Evolutionary conservation across 2,329 filamentous ascomycete genomes (phyloP).

Genomic region (Beauveria rudraprayagi): DNA sequence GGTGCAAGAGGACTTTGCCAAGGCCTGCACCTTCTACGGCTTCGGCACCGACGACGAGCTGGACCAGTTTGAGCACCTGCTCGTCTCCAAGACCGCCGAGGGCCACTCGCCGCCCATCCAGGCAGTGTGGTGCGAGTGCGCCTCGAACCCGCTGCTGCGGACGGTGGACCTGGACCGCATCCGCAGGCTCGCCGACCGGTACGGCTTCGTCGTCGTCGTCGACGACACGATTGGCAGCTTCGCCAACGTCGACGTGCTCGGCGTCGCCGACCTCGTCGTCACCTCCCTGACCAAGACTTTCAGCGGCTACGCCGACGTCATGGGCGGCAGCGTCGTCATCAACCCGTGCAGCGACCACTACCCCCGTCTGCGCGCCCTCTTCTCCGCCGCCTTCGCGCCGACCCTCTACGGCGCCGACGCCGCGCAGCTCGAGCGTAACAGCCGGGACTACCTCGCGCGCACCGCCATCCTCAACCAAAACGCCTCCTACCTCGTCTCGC

Average conservation of each 20-base stretch:
- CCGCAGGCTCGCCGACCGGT: constrained; percentile 32
- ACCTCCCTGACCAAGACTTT: constrained; percentile 52
- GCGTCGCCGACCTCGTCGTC: constrained; percentile 40
- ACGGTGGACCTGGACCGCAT: constrained; percentile 26
- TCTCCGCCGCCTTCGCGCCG: constrained; percentile 11
- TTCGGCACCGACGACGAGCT: constrained; percentile 33
- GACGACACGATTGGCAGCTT: constrained; percentile 43
- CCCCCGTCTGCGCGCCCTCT: constrained; percentile 23
- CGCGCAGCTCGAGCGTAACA: constrained; percentile 36
- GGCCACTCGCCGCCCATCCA: constrained; percentile 35
- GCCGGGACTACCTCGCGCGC: constrained; percentile 33
- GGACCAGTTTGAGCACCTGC: constrained; percentile 35
- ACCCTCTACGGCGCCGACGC: constrained; percentile 29
- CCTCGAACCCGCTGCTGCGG: constrained; percentile 26
- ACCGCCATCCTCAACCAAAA: constrained; percentile 34
- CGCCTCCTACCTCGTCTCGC: constrained; percentile 31
- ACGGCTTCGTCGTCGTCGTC: constrained; percentile 36
- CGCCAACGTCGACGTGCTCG: constrained; percentile 42
- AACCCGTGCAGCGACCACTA: constrained; percentile 39
- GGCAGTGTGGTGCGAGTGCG: neutral
- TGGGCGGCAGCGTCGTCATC: constrained; percentile 43
- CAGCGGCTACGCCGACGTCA: constrained; percentile 46
- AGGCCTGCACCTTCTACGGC: constrained; percentile 40
- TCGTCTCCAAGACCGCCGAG: constrained; percentile 30
- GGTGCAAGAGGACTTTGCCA: constrained; percentile 35